Evolutionary conservation across 768 basidiomycete species (phyloP).

Genomic region (Lentinula lateritia): DNA sequence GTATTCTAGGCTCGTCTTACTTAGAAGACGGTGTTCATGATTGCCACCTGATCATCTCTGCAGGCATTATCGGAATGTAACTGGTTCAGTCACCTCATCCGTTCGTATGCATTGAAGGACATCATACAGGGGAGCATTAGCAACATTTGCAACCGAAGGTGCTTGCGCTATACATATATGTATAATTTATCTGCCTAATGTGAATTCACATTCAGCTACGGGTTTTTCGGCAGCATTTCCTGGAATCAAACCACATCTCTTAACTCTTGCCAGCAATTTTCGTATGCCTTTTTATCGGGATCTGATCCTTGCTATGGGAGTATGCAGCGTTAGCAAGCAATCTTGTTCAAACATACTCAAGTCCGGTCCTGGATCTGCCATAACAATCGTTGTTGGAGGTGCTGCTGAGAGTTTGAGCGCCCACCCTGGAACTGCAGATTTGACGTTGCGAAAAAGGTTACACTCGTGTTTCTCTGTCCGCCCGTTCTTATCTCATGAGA

Average conservation of each 20-base stretch:
- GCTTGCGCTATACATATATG: constrained; percentile 4
- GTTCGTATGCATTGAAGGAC: not conserved
- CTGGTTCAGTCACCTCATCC: constrained; percentile 19
- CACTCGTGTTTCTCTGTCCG: not conserved
- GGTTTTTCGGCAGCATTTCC: constrained; percentile 89
- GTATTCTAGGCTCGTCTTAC: constrained; percentile 13
- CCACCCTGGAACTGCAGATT: constrained; percentile 93
- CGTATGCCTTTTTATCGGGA: constrained; percentile 91
- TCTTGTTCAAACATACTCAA: constrained; percentile 87
- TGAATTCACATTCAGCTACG: constrained; percentile 49
- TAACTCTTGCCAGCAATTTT: constrained; percentile 90
- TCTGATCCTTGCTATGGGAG: constrained; percentile 77
- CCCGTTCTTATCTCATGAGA: not conserved
- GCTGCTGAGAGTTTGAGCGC: constrained; percentile 93
- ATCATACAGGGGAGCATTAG: constrained; percentile 73
- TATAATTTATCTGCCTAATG: not conserved
- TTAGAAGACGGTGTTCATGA: not conserved
- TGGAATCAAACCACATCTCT: constrained; percentile 87
- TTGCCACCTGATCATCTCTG: constrained; percentile 7
- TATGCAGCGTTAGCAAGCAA: constrained; percentile 88
- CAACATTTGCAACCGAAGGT: constrained; percentile 97
- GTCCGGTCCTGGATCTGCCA: constrained; percentile 57
- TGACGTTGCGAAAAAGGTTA: constrained; percentile 71
- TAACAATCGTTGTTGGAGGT: constrained; percentile 95
- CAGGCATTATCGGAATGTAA: constrained; percentile 97